Conservation (phyloP, 2,329 filamentous ascomycete genomes). For the Exophiala spinifera region DNA sequence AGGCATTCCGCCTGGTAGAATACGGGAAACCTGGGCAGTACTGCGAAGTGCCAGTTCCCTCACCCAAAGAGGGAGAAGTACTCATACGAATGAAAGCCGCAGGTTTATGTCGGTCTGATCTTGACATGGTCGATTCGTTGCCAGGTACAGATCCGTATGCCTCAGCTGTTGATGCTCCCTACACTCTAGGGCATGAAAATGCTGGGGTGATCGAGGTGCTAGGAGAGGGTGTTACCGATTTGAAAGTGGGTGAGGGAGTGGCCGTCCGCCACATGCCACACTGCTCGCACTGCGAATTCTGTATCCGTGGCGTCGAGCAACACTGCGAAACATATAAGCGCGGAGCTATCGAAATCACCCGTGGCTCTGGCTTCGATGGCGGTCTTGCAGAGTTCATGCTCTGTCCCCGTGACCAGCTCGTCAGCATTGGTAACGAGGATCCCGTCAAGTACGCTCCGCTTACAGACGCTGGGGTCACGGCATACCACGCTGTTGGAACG, state of each 20-base stretch:
- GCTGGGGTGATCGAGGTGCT: slow-evolving; percentile 16
- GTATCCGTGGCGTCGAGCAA: slow-evolving; percentile 15
- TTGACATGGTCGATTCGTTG: slow-evolving; percentile 21
- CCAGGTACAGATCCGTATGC: slow-evolving; percentile 19
- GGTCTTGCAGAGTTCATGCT: slow-evolving; percentile 20
- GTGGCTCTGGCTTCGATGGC: slow-evolving; percentile 20
- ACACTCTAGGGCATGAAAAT: slow-evolving; percentile 47
- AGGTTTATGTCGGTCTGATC: slow-evolving; percentile 31
- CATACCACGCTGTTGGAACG: slow-evolving; percentile 14
- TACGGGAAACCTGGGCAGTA: slow-evolving; percentile 21
- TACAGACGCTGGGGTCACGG: slow-evolving; percentile 21
- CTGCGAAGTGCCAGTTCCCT: slow-evolving; percentile 17
- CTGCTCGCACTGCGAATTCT: slow-evolving; percentile 21
- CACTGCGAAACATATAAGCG: slow-evolving; percentile 18
- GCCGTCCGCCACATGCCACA: slow-evolving; percentile 23
- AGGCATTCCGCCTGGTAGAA: slow-evolving; percentile 13
- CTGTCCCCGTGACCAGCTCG: slow-evolving; percentile 17
- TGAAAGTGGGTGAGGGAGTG: slow-evolving; percentile 22
- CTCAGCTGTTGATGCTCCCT: slow-evolving; percentile 9
- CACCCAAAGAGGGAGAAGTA: slow-evolving; percentile 21
- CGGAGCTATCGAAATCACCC: slow-evolving; percentile 15
- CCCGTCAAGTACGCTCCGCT: slow-evolving; percentile 16
- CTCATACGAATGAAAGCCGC: slow-evolving; percentile 28
- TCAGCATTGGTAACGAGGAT: slow-evolving; percentile 16
- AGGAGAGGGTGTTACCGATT: slow-evolving; percentile 16